Evolutionary conservation across 2,329 filamentous ascomycete species (phyloP).

Genomic region (Beauveria scarabaeidicola): DNA sequence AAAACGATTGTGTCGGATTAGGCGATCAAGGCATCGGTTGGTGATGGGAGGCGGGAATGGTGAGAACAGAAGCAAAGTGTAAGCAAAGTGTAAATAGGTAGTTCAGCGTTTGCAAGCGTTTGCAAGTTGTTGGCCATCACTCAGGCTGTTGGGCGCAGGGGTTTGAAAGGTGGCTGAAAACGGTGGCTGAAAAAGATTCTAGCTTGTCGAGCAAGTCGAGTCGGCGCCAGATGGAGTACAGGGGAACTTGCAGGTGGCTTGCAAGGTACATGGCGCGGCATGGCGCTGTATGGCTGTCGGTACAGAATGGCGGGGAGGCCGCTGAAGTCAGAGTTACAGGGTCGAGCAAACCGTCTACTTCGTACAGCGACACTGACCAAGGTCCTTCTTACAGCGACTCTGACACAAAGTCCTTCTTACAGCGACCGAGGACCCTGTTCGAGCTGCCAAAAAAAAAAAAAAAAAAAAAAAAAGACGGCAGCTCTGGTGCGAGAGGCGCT

Average conservation of each 20-base stretch:
- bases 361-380: no score
- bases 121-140: neutral
- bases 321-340: neutral
- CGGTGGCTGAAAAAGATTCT: neutral
- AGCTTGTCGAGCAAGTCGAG: neutral
- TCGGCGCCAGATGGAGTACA: neutral
- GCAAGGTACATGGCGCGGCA: neutral
- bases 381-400: no score
- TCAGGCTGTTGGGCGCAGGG: constrained; percentile 2
- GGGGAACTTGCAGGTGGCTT: neutral
- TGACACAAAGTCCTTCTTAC: no score
- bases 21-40: neutral
- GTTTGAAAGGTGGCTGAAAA: constrained; percentile 1
- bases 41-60: neutral
- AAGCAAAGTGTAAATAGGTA: neutral
- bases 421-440: no score
- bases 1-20: neutral
- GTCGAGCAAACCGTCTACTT: neutral
- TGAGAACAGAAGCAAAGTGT: neutral
- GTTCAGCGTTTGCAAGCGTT: neutral
- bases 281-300: neutral
- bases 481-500: no score
- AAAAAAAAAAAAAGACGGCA: no score
- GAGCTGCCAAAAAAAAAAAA: no score
- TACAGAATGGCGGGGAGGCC: neutral